Base-by-base conservation (phyloP, 192 early-diverging fungal genomes). In the Coemansia sp. region DNA sequence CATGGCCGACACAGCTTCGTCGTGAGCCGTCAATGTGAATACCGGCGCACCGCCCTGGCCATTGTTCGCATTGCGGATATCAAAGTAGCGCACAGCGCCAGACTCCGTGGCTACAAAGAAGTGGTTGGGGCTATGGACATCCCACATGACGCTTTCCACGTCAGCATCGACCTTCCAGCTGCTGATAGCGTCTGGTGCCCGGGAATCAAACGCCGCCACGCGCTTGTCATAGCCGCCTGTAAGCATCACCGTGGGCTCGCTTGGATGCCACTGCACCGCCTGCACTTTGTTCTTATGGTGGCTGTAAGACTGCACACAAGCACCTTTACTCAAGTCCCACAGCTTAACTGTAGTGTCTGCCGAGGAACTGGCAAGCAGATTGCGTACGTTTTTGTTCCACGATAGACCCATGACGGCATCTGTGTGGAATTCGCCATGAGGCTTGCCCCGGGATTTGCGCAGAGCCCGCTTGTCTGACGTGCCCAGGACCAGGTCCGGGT, bases 281-380 rank as follows among this genome's bases (percentile, higher is more conserved):
- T 94, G 92, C 20, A 99, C 89, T 62, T 97, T 97, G 69, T 87
- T 84, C 18, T 66, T 87, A 70, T 99, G 97, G 70, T 94, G 90
- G 8, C 40, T 53, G 71, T 90, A 97, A 18, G 88, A 93, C 21
- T 87, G 82, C 11, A 87, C 86, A 79, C 89, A 82, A 53, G 77
- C 78, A 17, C 74, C 78, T 3, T 83, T 83, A 16, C 79, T 79
- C 58, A 99, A 79, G 60, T 99, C 97, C 97, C 97, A 99, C 31
- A 99, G 83, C 73, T 99, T 99, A 21, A 98, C 90, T 14, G 96
- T 97, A 7, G 85, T 89, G 63, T 99, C 97, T 31, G 94, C 97
- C 15, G 96, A 98, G 11, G 93, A 90, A 16, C 91, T 91, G 6
- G 92, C 88, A 56, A 99, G 75, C 15, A 92, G 56, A 48, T 88